These are phyloP conservation scores for Aspergillus pseudoviridinutans DNA, from an alignment of 2,329 filamentous ascomycete species.

Conservation along the genomic window DNA sequence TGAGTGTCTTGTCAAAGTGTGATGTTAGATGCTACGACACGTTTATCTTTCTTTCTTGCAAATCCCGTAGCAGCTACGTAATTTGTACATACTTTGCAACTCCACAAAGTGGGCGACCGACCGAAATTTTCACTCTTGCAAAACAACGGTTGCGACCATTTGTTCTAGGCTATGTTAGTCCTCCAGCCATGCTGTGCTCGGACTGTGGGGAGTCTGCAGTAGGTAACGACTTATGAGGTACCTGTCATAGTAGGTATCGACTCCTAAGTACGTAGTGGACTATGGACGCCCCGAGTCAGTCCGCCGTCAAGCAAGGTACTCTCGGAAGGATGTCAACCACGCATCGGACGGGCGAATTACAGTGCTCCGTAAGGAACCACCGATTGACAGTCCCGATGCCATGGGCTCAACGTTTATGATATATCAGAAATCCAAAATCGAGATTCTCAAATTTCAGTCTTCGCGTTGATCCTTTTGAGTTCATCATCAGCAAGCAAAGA, in stretches of 20 bases:
- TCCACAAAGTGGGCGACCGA: background rate
- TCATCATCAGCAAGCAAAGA: background rate
- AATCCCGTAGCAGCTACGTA: background rate
- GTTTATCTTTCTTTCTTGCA: background rate
- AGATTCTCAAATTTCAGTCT: background rate
- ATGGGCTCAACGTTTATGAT: background rate
- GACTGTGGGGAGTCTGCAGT: background rate
- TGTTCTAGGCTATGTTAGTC: background rate
- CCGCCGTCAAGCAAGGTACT: background rate
- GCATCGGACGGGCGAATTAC: background rate
- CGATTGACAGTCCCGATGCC: background rate
- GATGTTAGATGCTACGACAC: background rate
- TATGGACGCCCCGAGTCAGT: background rate
- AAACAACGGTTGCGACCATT: constrained; percentile 14
- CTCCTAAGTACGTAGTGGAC: too few species aligned
- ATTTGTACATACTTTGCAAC: background rate
- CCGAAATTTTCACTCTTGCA: constrained; percentile 4
- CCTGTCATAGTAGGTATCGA: background rate
- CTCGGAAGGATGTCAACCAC: background rate
- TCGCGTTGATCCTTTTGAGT: background rate
- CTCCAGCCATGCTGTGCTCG: background rate
- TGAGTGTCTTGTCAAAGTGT: background rate
- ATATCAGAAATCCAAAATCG: background rate
- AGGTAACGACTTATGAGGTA: background rate
- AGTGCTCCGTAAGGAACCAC: background rate